These are phyloP conservation scores for Umbilicaria muhlenbergii DNA, from an alignment of 495 filamentous ascomycete genomes.

Conservation along the genomic window DNA sequence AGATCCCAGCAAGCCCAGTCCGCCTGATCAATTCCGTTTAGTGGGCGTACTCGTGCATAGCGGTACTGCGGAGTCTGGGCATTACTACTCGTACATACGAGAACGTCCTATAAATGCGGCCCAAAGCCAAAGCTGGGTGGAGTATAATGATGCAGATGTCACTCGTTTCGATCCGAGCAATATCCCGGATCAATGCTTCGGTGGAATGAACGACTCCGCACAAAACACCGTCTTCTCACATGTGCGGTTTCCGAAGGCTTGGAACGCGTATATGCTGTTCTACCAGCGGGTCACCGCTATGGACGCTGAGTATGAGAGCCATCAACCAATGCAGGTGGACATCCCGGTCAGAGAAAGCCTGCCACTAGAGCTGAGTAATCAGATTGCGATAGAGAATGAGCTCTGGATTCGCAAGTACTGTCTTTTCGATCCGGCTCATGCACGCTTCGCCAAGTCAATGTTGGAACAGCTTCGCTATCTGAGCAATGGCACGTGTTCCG, in stretches of 20 bases:
- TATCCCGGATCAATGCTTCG: constrained; percentile 67
- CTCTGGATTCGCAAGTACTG: constrained; percentile 60
- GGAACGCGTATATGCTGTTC: constrained; percentile 95
- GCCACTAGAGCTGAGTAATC: constrained; percentile 35
- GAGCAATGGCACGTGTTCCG: constrained; percentile 28
- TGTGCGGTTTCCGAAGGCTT: constrained; percentile 44
- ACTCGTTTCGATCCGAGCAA: constrained; percentile 53
- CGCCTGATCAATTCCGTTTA: constrained; percentile 70
- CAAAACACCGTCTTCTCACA: constrained; percentile 27
- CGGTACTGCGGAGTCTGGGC: constrained; percentile 84
- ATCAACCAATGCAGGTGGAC: constrained; percentile 17
- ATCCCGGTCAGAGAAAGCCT: constrained; percentile 42
- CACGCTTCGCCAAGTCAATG: constrained; percentile 45
- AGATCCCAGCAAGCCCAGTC: constrained; percentile 33
- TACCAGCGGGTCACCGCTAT: constrained; percentile 70
- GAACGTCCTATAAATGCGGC: constrained; percentile 47
- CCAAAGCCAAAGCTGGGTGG: constrained; percentile 51
- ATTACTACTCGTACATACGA: constrained; percentile 93
- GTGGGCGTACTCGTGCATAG: constrained; percentile 87
- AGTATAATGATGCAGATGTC: constrained; percentile 86
- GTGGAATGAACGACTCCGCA: constrained; percentile 44
- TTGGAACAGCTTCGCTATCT: constrained; percentile 32
- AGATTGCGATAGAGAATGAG: constrained; percentile 59
- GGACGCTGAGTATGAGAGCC: constrained; percentile 18
- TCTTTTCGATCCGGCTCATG: constrained; percentile 60